These are phyloP conservation scores for Uronychia setigera DNA, from an alignment of 73 alveolate species.

Conservation along the genomic window DNA sequence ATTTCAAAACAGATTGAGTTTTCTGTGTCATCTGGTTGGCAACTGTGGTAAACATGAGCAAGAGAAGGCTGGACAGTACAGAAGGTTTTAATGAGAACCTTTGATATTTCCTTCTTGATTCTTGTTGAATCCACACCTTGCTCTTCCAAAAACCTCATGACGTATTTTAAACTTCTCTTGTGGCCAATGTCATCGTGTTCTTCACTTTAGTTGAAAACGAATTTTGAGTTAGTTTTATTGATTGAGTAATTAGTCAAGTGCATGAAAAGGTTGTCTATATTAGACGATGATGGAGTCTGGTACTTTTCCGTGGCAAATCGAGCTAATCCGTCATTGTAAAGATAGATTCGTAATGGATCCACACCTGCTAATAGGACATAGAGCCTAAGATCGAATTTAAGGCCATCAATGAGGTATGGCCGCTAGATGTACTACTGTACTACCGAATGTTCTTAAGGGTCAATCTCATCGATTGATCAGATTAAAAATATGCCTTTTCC, in stretches of 20 bases:
- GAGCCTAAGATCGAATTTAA: slow-evolving; percentile 84
- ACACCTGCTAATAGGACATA: slow-evolving; percentile 79
- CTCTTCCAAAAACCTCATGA: slow-evolving; percentile 14
- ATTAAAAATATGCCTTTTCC: slow-evolving; percentile 32
- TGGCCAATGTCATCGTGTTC: slow-evolving; percentile 63
- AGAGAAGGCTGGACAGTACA: slow-evolving; percentile 55
- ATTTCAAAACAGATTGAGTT: slow-evolving; percentile 68
- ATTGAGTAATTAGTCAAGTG: slow-evolving; percentile 90
- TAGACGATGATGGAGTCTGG: slow-evolving; percentile 32
- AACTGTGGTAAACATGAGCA: slow-evolving; percentile 55
- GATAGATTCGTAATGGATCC: slow-evolving; percentile 80
- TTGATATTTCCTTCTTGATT: slow-evolving; percentile 35
- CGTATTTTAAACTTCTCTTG: not conserved
- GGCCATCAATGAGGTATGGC: slow-evolving; percentile 78
- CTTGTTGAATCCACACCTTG: slow-evolving; percentile 46
- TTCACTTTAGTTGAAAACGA: slow-evolving; percentile 21
- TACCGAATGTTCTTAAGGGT: slow-evolving; percentile 40
- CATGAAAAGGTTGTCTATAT: slow-evolving; percentile 73
- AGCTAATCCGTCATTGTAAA: slow-evolving; percentile 82
- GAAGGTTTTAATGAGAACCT: slow-evolving; percentile 63
- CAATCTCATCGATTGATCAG: not conserved
- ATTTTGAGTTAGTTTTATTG: slow-evolving; percentile 63
- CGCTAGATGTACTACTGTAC: slow-evolving; percentile 76
- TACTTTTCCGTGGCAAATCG: slow-evolving; percentile 89
- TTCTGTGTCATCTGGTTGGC: slow-evolving; percentile 65